Percentiles rank a stretch among this genome's conserved stretches.
These are phyloP conservation scores for Ascochyta rabiei DNA, from an alignment of 2,329 filamentous ascomycete species.

Conservation along the genomic window DNA sequence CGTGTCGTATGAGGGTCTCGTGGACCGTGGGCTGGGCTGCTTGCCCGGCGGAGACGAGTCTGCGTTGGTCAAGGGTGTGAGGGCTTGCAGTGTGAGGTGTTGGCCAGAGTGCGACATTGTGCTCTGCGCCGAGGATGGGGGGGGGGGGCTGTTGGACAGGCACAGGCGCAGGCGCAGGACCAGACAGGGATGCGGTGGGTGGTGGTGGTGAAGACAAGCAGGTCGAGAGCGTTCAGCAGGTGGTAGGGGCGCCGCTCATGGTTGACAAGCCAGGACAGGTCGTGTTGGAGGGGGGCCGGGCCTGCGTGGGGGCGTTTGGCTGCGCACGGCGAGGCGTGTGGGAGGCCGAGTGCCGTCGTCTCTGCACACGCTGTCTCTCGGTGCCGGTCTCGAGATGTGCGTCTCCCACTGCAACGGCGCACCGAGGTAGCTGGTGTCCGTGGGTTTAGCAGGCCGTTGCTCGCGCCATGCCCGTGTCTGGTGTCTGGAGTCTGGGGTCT, in stretches of 20 bases:
- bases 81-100: slow-evolving; percentile 58
- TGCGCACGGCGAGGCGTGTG: slow-evolving; percentile 27
- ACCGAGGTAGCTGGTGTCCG: slow-evolving; percentile 69
- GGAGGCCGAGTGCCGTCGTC: slow-evolving; percentile 25
- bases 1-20: slow-evolving; percentile 48
- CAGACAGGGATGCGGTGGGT: no score
- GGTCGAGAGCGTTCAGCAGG: slow-evolving; percentile 73
- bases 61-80: slow-evolving; percentile 70
- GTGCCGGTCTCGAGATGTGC: slow-evolving; percentile 75
- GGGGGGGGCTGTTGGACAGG: slow-evolving; percentile 39
- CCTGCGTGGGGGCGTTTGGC: slow-evolving; percentile 17
- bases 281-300: slow-evolving; percentile 23
- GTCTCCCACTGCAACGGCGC: slow-evolving; percentile 76
- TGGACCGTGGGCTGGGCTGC: slow-evolving; percentile 59
- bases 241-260: slow-evolving; percentile 58
- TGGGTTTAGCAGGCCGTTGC: slow-evolving; percentile 29
- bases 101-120: slow-evolving; percentile 63
- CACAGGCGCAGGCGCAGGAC: slow-evolving; percentile 7
- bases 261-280: slow-evolving; percentile 32
- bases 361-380: slow-evolving; percentile 49
- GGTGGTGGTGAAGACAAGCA: slow-evolving; percentile 59
- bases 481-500: not conserved
- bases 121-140: slow-evolving; percentile 67
- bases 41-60: slow-evolving; percentile 69
- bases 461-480: slow-evolving; percentile 35